phyloP scores from a whole-genome alignment of 2,329 filamentous ascomycete genomes.

The Diaporthe sp. region DNA sequence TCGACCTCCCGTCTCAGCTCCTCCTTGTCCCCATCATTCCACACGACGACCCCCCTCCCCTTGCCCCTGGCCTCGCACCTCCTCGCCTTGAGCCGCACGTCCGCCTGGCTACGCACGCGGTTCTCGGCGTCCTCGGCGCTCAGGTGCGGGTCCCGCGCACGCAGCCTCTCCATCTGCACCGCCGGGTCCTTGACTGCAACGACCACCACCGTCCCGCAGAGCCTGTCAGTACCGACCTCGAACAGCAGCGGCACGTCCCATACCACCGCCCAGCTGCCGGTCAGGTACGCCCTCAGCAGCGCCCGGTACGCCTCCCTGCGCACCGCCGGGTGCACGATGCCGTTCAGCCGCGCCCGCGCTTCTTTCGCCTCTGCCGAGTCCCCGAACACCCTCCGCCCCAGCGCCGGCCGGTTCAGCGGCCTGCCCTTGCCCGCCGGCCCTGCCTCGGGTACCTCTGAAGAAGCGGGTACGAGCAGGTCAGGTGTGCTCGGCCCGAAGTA shows the following conservation, averaged over 20 bases:
- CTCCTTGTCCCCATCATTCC: slow-evolving; percentile 86
- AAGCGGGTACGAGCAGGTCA: slow-evolving; percentile 80
- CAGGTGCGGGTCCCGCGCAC: slow-evolving; percentile 82
- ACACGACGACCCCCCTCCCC: slow-evolving; percentile 83
- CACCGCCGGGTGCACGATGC: slow-evolving; percentile 94
- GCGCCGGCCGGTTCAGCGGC: slow-evolving; percentile 86
- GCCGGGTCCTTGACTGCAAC: slow-evolving; percentile 86
- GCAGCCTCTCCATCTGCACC: slow-evolving; percentile 85
- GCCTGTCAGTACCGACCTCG: slow-evolving; percentile 86
- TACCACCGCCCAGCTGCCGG: slow-evolving; percentile 88
- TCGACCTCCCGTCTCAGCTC: slow-evolving; percentile 78
- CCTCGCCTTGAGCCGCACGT: slow-evolving; percentile 86
- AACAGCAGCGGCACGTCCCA: slow-evolving; percentile 94
- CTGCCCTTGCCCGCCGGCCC: slow-evolving; percentile 74
- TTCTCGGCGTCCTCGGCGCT: slow-evolving; percentile 89
- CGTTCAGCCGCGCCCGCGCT: slow-evolving; percentile 85
- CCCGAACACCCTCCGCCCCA: slow-evolving; percentile 91
- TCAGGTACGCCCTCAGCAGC: slow-evolving; percentile 80
- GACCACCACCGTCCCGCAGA: slow-evolving; percentile 89
- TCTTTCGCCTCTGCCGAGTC: slow-evolving; percentile 76
- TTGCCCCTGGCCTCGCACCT: slow-evolving; percentile 76
- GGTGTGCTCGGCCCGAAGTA: slow-evolving; percentile 88
- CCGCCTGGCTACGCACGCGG: slow-evolving; percentile 87
- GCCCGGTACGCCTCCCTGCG: slow-evolving; percentile 83
- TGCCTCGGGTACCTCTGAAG: slow-evolving; percentile 64